Base-by-base conservation (phyloP, 2,329 filamentous ascomycete genomes). In the Fonsecaea nubica region DNA sequence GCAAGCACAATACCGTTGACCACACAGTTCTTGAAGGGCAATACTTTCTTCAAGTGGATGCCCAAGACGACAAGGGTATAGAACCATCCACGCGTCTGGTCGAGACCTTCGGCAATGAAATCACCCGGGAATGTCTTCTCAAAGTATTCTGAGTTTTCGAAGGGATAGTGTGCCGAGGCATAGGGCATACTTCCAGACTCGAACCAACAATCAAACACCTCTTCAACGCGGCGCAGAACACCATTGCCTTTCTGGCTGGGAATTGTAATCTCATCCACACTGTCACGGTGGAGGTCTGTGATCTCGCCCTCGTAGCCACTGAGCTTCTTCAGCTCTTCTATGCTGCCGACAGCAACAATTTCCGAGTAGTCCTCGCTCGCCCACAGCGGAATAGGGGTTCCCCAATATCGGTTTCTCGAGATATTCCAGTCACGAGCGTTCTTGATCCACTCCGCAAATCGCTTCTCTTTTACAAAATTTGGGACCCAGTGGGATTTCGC, bases 181-280 rank as follows among this genome's bases (percentile, higher is more conserved):
- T 94, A 96, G 2, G 92, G 92, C 92, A 96, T 96, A 75, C 90
- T 92, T 67, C 92, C 92, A 50, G 92, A 95, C 79, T 96, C 92
- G 67, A 96, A 94, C 92, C 92, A 96, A 76, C 92, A 96, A 79
- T 96, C 92, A 73, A 96, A 96, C 2, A 96, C 91, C 76, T 96
- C 92, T 58, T 92, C 90, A 8, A 93, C 85, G 68, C 92, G 87
- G 74, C 84, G 87, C 64, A 96, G 80, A n/a, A 85, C 82, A 13
- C 92, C 92, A 75, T 92, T 94, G 72, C 92, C 92, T 78, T 88
- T 85, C 78, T 90, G 89, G 75, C 91, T 93, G 1, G 92, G 92
- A 67, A 96, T 96, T 50, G 92, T 96, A 77, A 96, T 94, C 72
- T 91, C 84, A 75, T 96, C 92, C 69, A 96, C 89, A 78, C 92